phyloP scores from a whole-genome alignment of 345 rosid genomes.

The Ceriops zippeliana region DNA sequence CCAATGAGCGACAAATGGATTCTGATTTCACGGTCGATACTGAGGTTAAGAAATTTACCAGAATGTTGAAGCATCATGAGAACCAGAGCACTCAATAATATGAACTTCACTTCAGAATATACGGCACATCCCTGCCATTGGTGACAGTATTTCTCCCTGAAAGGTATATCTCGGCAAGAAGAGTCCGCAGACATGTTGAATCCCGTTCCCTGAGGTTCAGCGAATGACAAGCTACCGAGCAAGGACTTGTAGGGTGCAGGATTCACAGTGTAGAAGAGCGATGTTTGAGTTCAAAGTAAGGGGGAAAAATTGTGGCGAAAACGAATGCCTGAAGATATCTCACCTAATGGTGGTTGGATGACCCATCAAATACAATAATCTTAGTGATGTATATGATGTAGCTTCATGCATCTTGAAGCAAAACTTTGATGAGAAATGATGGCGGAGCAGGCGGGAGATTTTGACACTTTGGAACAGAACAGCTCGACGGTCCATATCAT shows the following conservation, averaged over 20 bases:
- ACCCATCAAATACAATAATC: conserved; percentile 18
- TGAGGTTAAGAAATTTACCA: conserved; percentile 24
- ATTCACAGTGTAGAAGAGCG: not conserved
- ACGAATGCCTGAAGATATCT: conserved; percentile 26
- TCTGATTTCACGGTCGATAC: not conserved
- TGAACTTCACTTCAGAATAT: conserved; percentile 23
- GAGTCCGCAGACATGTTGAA: not conserved
- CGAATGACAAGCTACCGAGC: conserved; percentile 4
- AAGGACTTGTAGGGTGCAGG: conserved; percentile 14
- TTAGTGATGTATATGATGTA: not conserved
- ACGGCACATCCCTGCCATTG: conserved; percentile 1
- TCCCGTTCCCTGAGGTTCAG: conserved; percentile 26
- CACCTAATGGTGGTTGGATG: conserved; percentile 45
- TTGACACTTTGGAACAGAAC: conserved; percentile 25
- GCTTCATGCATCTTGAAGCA: conserved; percentile 45
- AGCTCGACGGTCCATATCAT: conserved; percentile 24
- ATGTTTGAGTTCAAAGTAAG: conserved; percentile 20
- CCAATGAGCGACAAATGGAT: not conserved
- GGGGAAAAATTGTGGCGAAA: not conserved
- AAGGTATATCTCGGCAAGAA: not conserved
- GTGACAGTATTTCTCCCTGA: not conserved
- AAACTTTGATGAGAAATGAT: conserved; percentile 27
- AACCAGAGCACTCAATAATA: conserved; percentile 22
- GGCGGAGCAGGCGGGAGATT: conserved; percentile 24
- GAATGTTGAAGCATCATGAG: conserved; percentile 31